Conservation (phyloP, 768 basidiomycete species). For the Lactarius trivialis region DNA sequence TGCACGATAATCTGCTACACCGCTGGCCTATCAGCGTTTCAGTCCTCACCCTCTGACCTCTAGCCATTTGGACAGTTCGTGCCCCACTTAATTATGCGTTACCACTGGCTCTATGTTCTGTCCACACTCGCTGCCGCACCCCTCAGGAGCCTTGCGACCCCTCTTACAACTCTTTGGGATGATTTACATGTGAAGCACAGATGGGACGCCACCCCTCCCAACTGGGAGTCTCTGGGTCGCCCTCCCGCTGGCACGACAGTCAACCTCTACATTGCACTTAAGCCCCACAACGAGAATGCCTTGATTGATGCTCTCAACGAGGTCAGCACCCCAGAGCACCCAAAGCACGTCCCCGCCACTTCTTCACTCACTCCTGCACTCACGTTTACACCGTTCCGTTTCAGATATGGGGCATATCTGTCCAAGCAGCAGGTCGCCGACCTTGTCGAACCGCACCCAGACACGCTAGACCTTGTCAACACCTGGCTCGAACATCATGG, state of each 20-base stretch:
- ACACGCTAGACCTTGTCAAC: background rate
- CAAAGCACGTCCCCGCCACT: background rate
- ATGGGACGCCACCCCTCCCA: background rate
- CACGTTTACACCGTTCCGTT: background rate
- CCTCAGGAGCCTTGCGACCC: background rate
- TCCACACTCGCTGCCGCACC: background rate
- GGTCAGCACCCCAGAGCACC: background rate
- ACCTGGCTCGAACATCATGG: background rate
- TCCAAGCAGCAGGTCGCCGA: background rate
- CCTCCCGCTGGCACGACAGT: background rate
- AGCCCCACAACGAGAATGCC: background rate
- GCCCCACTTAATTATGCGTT: background rate
- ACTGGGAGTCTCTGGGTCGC: background rate
- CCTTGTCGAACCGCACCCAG: background rate
- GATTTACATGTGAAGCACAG: background rate
- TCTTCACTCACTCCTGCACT: background rate
- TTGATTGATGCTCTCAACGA: background rate
- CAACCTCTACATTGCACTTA: background rate
- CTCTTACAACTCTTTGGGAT: background rate
- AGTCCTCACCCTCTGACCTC: background rate
- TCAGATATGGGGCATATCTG: background rate
- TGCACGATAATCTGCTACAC: background rate
- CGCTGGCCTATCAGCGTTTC: background rate
- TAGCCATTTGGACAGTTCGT: no score
- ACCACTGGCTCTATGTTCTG: background rate